These are phyloP conservation scores for Malus fusca DNA, from an alignment of 306 rosid genomes.

Conservation along the genomic window DNA sequence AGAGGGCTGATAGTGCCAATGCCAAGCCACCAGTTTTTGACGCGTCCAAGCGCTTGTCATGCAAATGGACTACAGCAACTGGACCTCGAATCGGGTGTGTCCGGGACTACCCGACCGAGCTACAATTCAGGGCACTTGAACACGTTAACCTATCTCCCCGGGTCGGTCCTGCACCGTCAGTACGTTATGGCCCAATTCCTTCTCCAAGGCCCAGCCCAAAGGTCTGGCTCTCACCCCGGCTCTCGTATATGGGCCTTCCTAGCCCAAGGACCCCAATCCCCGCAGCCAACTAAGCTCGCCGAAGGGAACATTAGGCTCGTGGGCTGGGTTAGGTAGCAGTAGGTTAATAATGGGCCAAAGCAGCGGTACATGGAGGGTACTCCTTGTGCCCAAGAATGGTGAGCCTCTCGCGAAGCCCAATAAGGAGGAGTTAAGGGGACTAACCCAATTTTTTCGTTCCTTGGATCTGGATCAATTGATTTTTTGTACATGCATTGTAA, in stretches of 20 bases:
- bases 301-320: too few relatives aligned
- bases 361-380: neutral
- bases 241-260: constrained; percentile 62
- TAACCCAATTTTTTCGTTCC: constrained; percentile 5
- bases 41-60: constrained; percentile 40
- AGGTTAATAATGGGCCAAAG: neutral
- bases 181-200: constrained; percentile 68
- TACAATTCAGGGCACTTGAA: constrained; percentile 73
- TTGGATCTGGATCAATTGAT: neutral
- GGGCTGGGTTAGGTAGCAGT: neutral
- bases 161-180: constrained; percentile 19
- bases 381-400: neutral
- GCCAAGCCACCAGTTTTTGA: constrained; percentile 20
- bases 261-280: constrained; percentile 66
- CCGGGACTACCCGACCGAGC: constrained; percentile 71
- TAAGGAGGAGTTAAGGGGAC: neutral
- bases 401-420: neutral
- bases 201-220: constrained; percentile 96
- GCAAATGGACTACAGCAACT: constrained; percentile 78
- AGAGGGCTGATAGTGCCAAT: constrained; percentile 17
- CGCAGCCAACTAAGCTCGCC: constrained; percentile 13
- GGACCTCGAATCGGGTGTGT: constrained; percentile 94
- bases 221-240: constrained; percentile 65
- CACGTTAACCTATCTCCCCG: constrained; percentile 74
- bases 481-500: neutral